Evolutionary conservation across 441 rosid species (phyloP), one percentile per base, ranked within the genome.

Genomic region (Mallotus japonicus): DNA sequence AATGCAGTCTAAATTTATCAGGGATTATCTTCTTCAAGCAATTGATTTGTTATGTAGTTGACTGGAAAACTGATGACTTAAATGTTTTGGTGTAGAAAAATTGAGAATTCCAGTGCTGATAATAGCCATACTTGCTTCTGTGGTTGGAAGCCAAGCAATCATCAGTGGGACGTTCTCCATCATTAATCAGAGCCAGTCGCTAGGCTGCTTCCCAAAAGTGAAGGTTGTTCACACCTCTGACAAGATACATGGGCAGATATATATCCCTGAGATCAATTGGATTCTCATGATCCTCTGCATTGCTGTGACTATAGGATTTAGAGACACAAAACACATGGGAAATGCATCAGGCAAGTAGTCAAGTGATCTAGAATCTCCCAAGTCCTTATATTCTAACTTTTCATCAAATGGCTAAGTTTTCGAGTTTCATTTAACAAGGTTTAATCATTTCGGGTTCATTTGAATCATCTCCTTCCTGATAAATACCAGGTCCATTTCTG

Each of bases 131-230:
- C 96, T 93, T 61, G 98, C 99, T 70, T 89, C 99, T 58, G 95
- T 96, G 53, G 99, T 96, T 64, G 99, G 97, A 83, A 93, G 99
- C 84, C 99, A 93, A 83, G 97, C 99, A 6, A 92, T 96, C 76
- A 96, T 96, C 63, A 92, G 96, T 5, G 99, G 97, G 47, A 96
- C 99, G 34, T 96, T 96, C 86, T 96, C 99, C 19, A 96, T 96
- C 81, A 93, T 96, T 80, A 93, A 88, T 84, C 98, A 96, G 84
- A 90, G 98, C 85, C 97, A 88, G 77, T 89, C 99, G 20, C 90
- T 96, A 46, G 87, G 97, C 57, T 96, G 99, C 81, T 96, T 96
- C 76, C 99, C 99, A 0, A 86, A 92, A 69, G 99, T 95, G 70
- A 95, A 92, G 83, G 97, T 95, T 70, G 77, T 95, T 75, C 99